These are phyloP conservation scores for Trichoderma reesei DNA, from an alignment of 495 filamentous ascomycete genomes.

Conservation along the genomic window DNA sequence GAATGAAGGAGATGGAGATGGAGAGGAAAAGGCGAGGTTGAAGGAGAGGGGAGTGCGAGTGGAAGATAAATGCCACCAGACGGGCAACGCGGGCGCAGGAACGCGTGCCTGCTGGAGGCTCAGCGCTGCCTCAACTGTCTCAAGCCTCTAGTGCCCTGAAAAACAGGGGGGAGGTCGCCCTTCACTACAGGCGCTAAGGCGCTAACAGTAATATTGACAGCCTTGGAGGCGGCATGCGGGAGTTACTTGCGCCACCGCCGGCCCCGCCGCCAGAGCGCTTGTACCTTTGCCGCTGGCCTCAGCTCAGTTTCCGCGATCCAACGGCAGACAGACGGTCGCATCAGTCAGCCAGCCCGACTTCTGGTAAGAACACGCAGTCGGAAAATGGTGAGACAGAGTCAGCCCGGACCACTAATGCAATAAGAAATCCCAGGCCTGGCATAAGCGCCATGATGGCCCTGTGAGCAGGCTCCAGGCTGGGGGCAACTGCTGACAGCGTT, in stretches of 20 bases:
- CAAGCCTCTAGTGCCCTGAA: not conserved
- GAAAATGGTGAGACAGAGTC: not conserved
- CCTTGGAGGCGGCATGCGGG: not conserved
- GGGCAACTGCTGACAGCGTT: not conserved
- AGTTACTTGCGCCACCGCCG: not conserved
- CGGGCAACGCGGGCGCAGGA: conserved; percentile 2
- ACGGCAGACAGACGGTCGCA: not conserved
- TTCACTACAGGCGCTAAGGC: not conserved
- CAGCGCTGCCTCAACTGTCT: not conserved
- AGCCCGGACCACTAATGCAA: not conserved
- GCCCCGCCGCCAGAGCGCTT: not conserved
- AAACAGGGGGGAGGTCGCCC: not conserved
- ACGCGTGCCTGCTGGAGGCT: conserved; percentile 2
- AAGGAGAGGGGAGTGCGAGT: conserved; percentile 12
- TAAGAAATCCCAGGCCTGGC: not conserved
- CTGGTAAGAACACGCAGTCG: not conserved
- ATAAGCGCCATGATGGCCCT: not conserved
- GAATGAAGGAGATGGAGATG: conserved; percentile 11
- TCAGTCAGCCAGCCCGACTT: not conserved
- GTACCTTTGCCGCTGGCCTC: not conserved
- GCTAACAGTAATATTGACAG: not conserved
- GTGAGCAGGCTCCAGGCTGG: not conserved
- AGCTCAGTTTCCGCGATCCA: not conserved
- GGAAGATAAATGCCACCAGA: not conserved
- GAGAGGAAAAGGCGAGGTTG: conserved; percentile 13